These are phyloP conservation scores for Phytophthora hibernalis DNA, from an alignment of 352 stramenopile species.

Conservation along the genomic window DNA sequence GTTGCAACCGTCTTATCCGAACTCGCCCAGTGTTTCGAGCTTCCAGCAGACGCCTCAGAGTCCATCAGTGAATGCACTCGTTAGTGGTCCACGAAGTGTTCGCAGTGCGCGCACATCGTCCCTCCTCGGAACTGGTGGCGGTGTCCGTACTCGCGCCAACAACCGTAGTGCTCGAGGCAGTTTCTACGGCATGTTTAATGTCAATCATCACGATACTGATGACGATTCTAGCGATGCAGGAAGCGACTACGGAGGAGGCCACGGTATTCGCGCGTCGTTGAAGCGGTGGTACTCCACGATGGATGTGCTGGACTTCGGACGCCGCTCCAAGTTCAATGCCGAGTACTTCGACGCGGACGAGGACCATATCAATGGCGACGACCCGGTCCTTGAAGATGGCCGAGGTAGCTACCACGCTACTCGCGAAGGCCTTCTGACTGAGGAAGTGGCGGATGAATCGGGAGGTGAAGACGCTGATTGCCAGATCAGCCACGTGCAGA, in stretches of 20 bases:
- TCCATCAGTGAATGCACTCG: slow-evolving; percentile 40
- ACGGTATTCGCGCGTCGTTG: slow-evolving; percentile 64
- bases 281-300: slow-evolving; percentile 80
- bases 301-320: slow-evolving; percentile 71
- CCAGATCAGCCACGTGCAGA: slow-evolving; percentile 87
- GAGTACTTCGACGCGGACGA: slow-evolving; percentile 81
- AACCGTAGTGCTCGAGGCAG: slow-evolving; percentile 44
- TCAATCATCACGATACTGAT: slow-evolving; percentile 40
- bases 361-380: slow-evolving; percentile 57
- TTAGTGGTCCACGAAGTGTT: slow-evolving; percentile 30
- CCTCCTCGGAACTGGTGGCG: slow-evolving; percentile 27
- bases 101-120: slow-evolving; percentile 35
- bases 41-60: slow-evolving; percentile 63
- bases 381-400: slow-evolving; percentile 66
- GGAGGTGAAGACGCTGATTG: slow-evolving; percentile 65
- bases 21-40: slow-evolving; percentile 62
- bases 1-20: slow-evolving; percentile 59
- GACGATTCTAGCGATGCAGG: slow-evolving; percentile 52
- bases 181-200: slow-evolving; percentile 44
- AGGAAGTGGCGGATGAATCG: slow-evolving; percentile 27
- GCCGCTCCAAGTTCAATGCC: slow-evolving; percentile 79
- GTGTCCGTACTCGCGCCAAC: slow-evolving; percentile 23
- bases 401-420: slow-evolving; percentile 50
- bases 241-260: slow-evolving; percentile 55
- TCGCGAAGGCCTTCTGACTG: slow-evolving; percentile 36